Evolutionary conservation across 441 rosid species (phyloP), one percentile per base, ranked within the genome.

Genomic region (Pelargonium myrrhifolium): DNA sequence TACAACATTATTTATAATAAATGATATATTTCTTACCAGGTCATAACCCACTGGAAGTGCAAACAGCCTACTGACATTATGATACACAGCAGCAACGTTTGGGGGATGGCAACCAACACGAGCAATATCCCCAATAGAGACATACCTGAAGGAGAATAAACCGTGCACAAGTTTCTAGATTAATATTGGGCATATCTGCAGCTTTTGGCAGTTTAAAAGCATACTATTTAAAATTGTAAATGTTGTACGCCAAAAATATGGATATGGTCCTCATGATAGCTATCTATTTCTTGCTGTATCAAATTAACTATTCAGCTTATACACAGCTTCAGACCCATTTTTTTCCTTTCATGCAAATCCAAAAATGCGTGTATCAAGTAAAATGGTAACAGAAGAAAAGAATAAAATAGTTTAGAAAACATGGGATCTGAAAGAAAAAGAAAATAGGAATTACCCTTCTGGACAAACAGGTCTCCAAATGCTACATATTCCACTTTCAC

Each of bases 401-500:
- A 43, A 9, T 4, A 49, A 15, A 24, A 60, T 12, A 28, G n/a
- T 55, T 20, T 20, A 55, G 28, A 11, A 24, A 61, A 45, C 14
- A 24, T 22, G 18, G 31, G 61, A 67, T 37, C 26, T 11, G 66
- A 64, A 4, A 62, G 9, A 37, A 3, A 69, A 43, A 62, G 35
- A 71, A 67, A 59, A 14, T 9, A 42, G 56, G 4, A 70, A 42
- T 83, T 92, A 95, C 99, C 97, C 97, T 1, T 81, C 88, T 10
- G 93, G 93, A 85, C 93, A 95, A 78, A 76, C 78, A 31, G 98
- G 96, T 79, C 96, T 86, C 98, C 99, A 95, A 63, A 92, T 90
- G 86, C 85, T 87, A 79, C 92, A 90, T 14, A 86, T 74, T 69
- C 79, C 89, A 69, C 75, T 77, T 69, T 82, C 90, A 69, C 83